Base-by-base conservation (phyloP, 1,284 basidiomycete species). In the Mycena sp. region DNA sequence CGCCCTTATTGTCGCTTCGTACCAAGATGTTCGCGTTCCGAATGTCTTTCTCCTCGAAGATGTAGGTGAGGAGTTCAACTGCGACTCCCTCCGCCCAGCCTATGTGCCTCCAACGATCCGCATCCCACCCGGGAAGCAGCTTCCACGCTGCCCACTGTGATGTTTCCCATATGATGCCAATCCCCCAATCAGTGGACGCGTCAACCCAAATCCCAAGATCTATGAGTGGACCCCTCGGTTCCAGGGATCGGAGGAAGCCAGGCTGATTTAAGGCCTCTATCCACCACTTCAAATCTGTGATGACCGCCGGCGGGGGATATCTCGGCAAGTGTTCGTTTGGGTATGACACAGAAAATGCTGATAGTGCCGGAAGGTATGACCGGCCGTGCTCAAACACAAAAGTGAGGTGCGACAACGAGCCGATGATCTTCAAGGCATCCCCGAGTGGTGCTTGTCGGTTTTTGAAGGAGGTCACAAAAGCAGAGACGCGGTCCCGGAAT, bases 1-100 rank as follows among this genome's bases (percentile, higher is more conserved):
- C 52, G 7, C 62, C 62, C 17, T 46, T 43, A 58, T 64, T 64
- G 44, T 64, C 57, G 9, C 57, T 59, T 4, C 50, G 38, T 4
- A 64, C 38, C 14, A 58, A 12, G n/a, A 64, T 29, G 21, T 32
- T 19, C 6, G 28, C 32, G 29, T 61, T 21, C 12, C 25, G 12
- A 11, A 46, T 44, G 23, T 21, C 52, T n/a, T 21, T 43, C 51
- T 37, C 35, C 21, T 43, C 59, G 25, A 54, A 29, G 10, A 54
- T 41, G 19, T 43, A 54, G 16, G n/a, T 26, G 4, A 25, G 12
- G 7, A 53, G 37, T 38, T 53, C 51, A 43, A 53, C 40, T 23
- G 51, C 52, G 6, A 54, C 38, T 11, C 38, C 52, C 16, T 54
- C 52, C 26, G 41, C 38, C 52, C 52, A 54, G 4, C 40, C 38